phyloP scores from a whole-genome alignment of 257 asterid species.

The Ilex aquifolium region DNA sequence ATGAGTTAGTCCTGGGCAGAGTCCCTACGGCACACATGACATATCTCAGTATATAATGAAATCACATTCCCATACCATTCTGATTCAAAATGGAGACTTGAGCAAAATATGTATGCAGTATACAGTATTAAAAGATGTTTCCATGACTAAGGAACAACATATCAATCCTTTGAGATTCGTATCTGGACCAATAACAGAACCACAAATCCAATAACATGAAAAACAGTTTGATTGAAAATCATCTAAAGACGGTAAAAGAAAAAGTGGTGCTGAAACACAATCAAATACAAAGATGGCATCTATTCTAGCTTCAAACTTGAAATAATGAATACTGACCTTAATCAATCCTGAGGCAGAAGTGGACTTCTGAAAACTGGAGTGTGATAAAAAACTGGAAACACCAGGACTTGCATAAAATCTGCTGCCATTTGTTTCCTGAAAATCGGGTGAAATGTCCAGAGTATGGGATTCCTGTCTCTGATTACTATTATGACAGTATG shows the following conservation, averaged over 20 bases:
- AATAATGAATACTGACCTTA: slow-evolving; percentile 43
- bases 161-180: no score
- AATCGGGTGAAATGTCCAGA: slow-evolving; percentile 29
- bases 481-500: slow-evolving; percentile 64
- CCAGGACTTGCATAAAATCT: slow-evolving; percentile 26
- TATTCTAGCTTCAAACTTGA: background rate
- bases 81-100: background rate
- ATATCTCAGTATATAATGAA: slow-evolving; percentile 9
- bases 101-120: background rate
- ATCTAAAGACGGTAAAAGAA: no score
- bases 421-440: slow-evolving; percentile 41
- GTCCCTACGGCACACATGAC: slow-evolving; percentile 50
- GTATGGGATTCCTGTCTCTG: slow-evolving; percentile 32
- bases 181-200: no score
- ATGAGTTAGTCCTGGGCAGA: slow-evolving; percentile 80
- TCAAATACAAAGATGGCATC: no score
- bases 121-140: no score
- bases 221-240: no score
- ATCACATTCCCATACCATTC: background rate
- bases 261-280: no score
- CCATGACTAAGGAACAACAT: no score
- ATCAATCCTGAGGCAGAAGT: slow-evolving; percentile 47
- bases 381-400: slow-evolving; percentile 27
- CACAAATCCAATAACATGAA: no score
- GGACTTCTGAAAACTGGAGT: slow-evolving; percentile 30